Evolutionary conservation across 2,329 filamentous ascomycete species (phyloP), one percentile per base, ranked within the genome.

Genomic region (Penicillium sp.): DNA sequence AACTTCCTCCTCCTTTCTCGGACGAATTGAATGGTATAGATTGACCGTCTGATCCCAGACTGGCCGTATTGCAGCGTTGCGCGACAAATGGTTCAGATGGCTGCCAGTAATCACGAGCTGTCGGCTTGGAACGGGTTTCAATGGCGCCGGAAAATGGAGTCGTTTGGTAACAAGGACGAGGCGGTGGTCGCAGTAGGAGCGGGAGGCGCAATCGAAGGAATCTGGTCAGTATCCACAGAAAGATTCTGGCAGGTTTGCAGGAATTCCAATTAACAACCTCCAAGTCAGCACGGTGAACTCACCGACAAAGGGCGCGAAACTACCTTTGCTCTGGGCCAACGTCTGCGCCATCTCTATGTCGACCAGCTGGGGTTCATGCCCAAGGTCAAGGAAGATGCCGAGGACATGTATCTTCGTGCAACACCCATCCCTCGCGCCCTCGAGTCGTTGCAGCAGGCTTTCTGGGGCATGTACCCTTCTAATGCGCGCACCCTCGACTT

Each of bases 21-120:
- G 28, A n/a, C 13, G 7, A 13, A 27, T 7, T 27, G 11, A 13
- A 27, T n/a, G 10, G 25, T n/a, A 20, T 27, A 15, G 27, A 44
- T 57, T 46, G 51, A 62, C 38, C 40, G 54, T 39, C 23, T 34
- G 30, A 50, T 3, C 14, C 4, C 33, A 75, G 76, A 81, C 67
- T 98, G 93, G 93, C 88, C 93, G 2, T 97, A 96, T 69, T 98
- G 93, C 70, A 78, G 79, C 50, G 80, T 83, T 39, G 86, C 86
- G 15, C 78, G 80, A 43, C 82, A 84, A 51, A 77, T 97, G 61
- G 79, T 75, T 17, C 78, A 78, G 43, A 75, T 79, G 44, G 75
- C 83, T 16, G 71, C 80, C 48, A 70, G 70, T 26, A 76, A 69
- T 31, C 73, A 74, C 40, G 75, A 75, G 57, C 65, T 68, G 44